These are phyloP conservation scores for Yarrowia yakushimensis DNA, from an alignment of 805 yeast species.

Conservation along the genomic window DNA sequence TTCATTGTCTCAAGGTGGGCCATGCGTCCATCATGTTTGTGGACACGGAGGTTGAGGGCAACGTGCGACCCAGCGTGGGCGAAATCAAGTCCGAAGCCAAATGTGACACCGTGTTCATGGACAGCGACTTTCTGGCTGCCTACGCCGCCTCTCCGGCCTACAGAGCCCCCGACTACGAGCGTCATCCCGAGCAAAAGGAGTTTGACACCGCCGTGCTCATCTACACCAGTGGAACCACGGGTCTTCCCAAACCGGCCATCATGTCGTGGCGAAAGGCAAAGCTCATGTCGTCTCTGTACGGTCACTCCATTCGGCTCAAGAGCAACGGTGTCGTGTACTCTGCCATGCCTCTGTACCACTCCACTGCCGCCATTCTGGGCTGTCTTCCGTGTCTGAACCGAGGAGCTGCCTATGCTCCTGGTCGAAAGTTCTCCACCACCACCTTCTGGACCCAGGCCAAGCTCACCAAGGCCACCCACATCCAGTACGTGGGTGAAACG, in stretches of 20 bases:
- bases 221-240: conserved; percentile 93
- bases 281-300: conserved; percentile 68
- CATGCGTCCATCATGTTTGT: conserved; percentile 60
- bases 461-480: conserved; percentile 65
- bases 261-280: conserved; percentile 86
- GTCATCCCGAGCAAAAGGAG: conserved; percentile 56
- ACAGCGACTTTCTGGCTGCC: conserved; percentile 44
- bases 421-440: conserved; percentile 76
- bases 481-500: conserved; percentile 94
- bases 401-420: conserved; percentile 75
- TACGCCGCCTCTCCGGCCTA: conserved; percentile 43
- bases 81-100: conserved; percentile 37
- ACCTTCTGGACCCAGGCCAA: conserved; percentile 88
- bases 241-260: conserved; percentile 89
- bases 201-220: conserved; percentile 67
- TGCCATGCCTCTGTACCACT: conserved; percentile 93
- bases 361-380: conserved; percentile 88
- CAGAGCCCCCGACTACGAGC: conserved; percentile 52
- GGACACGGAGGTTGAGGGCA: conserved; percentile 63
- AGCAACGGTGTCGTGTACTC: conserved; percentile 63
- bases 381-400: conserved; percentile 50
- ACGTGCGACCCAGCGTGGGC: conserved; percentile 50
- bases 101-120: conserved; percentile 37
- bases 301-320: conserved; percentile 61
- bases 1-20: conserved; percentile 76